phyloP scores from a whole-genome alignment of 2,329 filamentous ascomycete species.

The Aspergillus floridensis region DNA sequence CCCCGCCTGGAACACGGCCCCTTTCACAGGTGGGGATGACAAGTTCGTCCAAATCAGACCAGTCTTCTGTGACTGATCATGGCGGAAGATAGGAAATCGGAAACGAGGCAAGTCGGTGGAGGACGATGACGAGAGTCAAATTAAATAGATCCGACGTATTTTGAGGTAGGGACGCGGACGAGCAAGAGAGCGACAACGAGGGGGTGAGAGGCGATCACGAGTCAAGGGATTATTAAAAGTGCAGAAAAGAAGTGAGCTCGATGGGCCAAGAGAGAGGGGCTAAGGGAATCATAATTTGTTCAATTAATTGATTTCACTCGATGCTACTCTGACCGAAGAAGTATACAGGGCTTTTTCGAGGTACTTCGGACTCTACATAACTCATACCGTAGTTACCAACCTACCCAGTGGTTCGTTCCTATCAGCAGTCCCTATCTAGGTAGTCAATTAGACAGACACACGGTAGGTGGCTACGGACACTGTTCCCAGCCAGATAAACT shows the following conservation, averaged over 20 bases:
- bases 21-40: slow-evolving; percentile 8
- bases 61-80: slow-evolving; percentile 15
- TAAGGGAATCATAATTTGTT: background rate
- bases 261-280: background rate
- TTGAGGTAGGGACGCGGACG: background rate
- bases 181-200: background rate
- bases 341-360: background rate
- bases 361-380: too few species aligned
- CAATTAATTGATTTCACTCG: background rate
- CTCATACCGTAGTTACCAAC: too few species aligned
- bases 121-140: background rate
- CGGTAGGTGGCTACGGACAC: background rate
- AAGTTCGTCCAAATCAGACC: slow-evolving; percentile 18
- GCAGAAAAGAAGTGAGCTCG: background rate
- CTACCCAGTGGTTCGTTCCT: too few species aligned
- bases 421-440: background rate
- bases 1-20: slow-evolving; percentile 11
- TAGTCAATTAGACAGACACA: too few species aligned
- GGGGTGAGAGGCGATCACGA: background rate
- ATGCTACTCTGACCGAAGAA: background rate
- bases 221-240: background rate
- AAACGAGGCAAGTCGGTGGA: background rate
- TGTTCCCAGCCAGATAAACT: background rate
- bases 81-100: background rate
- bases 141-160: background rate